A percentile compares a stretch with the other conserved stretches of the same genome.
Evolutionary conservation across 2,329 filamentous ascomycete species (phyloP).

Genomic region (Myriosclerotinia scirpicola): DNA sequence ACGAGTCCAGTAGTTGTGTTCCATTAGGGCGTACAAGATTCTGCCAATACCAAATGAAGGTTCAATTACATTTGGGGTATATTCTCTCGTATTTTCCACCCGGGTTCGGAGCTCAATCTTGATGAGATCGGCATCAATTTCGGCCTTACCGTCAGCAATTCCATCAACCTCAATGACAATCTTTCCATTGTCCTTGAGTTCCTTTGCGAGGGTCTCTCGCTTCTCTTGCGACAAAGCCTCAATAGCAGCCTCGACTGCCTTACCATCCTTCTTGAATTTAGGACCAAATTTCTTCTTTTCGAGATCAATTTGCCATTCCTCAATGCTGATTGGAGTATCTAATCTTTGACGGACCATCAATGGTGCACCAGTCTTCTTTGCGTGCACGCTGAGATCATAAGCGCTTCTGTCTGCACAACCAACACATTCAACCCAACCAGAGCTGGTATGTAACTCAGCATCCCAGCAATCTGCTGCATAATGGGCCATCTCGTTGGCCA

Average conservation of each 20-base stretch:
- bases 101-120: constrained; percentile 81
- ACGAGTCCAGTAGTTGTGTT: constrained; percentile 94
- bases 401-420: constrained; percentile 95
- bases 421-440: constrained; percentile 98
- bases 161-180: constrained; percentile 72
- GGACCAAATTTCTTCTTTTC: constrained; percentile 97
- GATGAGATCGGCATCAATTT: constrained; percentile 77
- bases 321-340: constrained; percentile 72
- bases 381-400: constrained; percentile 89
- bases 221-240: constrained; percentile 69
- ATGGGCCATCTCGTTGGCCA: constrained; percentile 88
- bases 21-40: constrained; percentile 88
- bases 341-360: constrained; percentile 82
- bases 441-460: constrained; percentile 85
- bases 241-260: constrained; percentile 78
- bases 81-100: constrained; percentile 82
- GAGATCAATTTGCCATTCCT: constrained; percentile 85
- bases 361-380: constrained; percentile 85
- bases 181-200: constrained; percentile 71
- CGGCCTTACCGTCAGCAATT: constrained; percentile 68
- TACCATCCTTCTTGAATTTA: constrained; percentile 91
- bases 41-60: constrained; percentile 96
- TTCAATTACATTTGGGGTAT: constrained; percentile 94
- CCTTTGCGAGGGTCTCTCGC: constrained; percentile 74
- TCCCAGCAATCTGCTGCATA: constrained; percentile 99